Evolutionary conservation across 805 yeast genomes (phyloP).

Genomic region (Ascoidea asiatica): DNA sequence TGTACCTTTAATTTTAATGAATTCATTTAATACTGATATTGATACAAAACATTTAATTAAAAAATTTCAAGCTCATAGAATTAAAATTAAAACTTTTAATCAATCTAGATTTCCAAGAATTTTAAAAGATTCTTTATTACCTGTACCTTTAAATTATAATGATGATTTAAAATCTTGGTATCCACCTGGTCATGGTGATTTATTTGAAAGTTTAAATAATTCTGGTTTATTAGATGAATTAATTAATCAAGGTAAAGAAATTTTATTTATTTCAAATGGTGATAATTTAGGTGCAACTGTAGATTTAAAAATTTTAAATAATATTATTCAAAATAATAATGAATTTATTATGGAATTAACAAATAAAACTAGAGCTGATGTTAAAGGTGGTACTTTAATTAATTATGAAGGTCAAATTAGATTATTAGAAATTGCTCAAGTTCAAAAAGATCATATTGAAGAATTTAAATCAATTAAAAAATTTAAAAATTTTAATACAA

Average conservation of each 20-base stretch:
- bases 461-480: conserved; percentile 96
- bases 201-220: conserved; percentile 78
- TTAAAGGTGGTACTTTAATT: conserved; percentile 97
- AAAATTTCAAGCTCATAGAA: conserved; percentile 93
- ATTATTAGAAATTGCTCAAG: conserved; percentile 94
- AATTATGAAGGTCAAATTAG: conserved; percentile 92
- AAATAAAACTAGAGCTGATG: conserved; percentile 98
- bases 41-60: conserved; percentile 93
- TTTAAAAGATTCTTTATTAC: conserved; percentile 87
- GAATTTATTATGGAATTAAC: conserved; percentile 98
- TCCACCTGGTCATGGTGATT: conserved; percentile 99
- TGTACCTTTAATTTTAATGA: conserved; percentile 94
- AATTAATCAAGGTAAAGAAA: conserved; percentile 86
- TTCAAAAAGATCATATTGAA: conserved; percentile 95
- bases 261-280: conserved; percentile 92
- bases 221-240: conserved; percentile 88
- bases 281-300: conserved; percentile 98
- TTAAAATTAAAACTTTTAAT: conserved; percentile 89
- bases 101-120: conserved; percentile 98
- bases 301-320: conserved; percentile 77
- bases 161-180: conserved; percentile 86
- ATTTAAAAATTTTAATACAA: conserved; percentile 96
- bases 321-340: conserved; percentile 82
- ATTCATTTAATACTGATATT: conserved; percentile 93
- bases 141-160: conserved; percentile 70